Conservation (phyloP, 345 rosid genomes). For the Eucalyptus cloeziana region DNA sequence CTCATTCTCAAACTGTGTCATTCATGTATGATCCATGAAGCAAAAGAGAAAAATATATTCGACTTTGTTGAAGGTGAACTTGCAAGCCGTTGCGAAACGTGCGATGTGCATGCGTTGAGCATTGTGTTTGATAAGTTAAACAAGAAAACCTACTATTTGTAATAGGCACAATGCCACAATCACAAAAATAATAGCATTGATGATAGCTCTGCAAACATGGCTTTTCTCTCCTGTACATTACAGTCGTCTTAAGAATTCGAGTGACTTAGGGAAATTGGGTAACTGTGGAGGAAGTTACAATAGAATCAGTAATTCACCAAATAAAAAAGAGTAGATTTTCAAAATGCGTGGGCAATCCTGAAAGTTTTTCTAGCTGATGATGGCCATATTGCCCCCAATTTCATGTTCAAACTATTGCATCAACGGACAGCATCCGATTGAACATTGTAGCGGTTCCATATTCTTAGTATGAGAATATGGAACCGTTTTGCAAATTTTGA, state of each 20-base stretch:
- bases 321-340: neutral
- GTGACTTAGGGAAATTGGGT: neutral
- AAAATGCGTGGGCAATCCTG: neutral
- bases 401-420: accelerated
- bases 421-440: accelerated
- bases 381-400: accelerated
- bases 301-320: neutral
- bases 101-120: neutral
- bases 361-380: neutral
- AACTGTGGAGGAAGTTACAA: neutral
- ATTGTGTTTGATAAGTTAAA: neutral
- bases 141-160: neutral
- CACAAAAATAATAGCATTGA: neutral
- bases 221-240: neutral
- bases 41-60: neutral
- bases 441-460: accelerated
- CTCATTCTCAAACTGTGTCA: neutral
- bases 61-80: neutral
- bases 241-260: neutral
- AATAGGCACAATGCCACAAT: neutral
- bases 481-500: neutral
- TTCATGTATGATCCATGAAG: neutral
- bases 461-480: neutral
- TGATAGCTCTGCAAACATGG: neutral
- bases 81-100: neutral